Percentiles rank a stretch among this genome's conserved stretches.
Conservation (phyloP, 2,329 filamentous ascomycete species). For the Stagonosporopsis vannaccii region DNA sequence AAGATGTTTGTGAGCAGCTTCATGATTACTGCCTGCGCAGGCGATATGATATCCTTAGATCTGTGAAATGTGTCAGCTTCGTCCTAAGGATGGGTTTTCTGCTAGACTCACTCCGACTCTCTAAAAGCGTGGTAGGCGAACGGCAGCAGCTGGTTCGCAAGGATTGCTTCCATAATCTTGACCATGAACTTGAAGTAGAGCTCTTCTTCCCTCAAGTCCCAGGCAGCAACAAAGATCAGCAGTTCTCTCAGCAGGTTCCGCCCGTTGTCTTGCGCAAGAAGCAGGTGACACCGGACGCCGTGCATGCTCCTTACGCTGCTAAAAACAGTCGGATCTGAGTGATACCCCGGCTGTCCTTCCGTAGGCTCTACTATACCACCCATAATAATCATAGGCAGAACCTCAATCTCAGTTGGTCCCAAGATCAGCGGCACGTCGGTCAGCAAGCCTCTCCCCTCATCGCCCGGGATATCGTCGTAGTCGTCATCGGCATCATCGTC, state of each 20-base stretch:
- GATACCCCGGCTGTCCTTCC: slow-evolving; percentile 68
- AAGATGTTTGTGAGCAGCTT: slow-evolving; percentile 92
- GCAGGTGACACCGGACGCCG: slow-evolving; percentile 86
- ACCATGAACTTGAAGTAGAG: slow-evolving; percentile 96
- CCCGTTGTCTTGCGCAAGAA: slow-evolving; percentile 88
- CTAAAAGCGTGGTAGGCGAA: slow-evolving; percentile 91
- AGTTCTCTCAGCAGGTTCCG: slow-evolving; percentile 89
- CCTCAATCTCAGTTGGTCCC: slow-evolving; percentile 93
- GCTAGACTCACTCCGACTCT: slow-evolving; percentile 59
- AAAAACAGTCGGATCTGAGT: slow-evolving; percentile 58
- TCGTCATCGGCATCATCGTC: slow-evolving; percentile 74
- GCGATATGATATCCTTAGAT: slow-evolving; percentile 94
- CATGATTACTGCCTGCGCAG: slow-evolving; percentile 90
- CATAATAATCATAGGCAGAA: slow-evolving; percentile 96
- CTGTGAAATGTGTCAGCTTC: slow-evolving; percentile 34
- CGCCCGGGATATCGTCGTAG: slow-evolving; percentile 73
- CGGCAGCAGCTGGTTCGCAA: slow-evolving; percentile 86
- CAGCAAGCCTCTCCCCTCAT: slow-evolving; percentile 80
- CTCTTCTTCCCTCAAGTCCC: slow-evolving; percentile 92
- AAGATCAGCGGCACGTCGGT: slow-evolving; percentile 95
- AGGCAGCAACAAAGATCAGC: slow-evolving; percentile 94
- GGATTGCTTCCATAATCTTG: slow-evolving; percentile 91
- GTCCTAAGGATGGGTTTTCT: background rate
- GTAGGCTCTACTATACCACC: slow-evolving; percentile 88
- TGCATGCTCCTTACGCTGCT: slow-evolving; percentile 78